Evolutionary conservation across 2,329 filamentous ascomycete genomes (phyloP), one percentile per base, ranked within the genome.

Genomic region (Coniochaeta prunicola): DNA sequence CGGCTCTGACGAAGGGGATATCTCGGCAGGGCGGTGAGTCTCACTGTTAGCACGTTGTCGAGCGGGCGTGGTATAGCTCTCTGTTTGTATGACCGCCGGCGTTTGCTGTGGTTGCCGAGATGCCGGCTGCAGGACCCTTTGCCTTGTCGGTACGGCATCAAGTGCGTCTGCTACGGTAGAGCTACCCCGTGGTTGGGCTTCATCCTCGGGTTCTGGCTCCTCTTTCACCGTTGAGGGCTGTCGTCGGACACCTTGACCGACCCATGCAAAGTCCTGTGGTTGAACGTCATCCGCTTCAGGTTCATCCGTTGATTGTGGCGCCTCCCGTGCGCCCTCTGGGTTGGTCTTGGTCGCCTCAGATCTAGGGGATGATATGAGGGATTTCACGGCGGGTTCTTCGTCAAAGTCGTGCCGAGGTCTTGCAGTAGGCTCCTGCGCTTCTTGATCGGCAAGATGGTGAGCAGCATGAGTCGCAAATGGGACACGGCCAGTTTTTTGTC

Each of bases 221-320:
- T 85, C 80, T 15, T 70, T 70, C 1, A 80, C 76, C 13, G 76
- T 69, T 3, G 77, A 78, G 13, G 77, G 75, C 59, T 76, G 74
- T 62, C 77, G 75, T 31, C 64, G 63, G 10, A 67, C 53, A 2
- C 53, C 59, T 28, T 59, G 60, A 7, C 50, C 26, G 30, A 31
- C 45, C 57, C 59, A 59, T 21, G 57, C 17, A 19, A 58, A 30
- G 10, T 62, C 58, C 12, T 59, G 26, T 30, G 45, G 24, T 28
- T 26, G 24, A 30, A 5, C 26, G 24, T 21, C n/a, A 10, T 30
- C 45, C 17, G 13, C 17, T 21, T 26, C 30, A 33, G 3, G 30
- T 15, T 34, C 3, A n/a, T 15, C 24, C 7, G 53, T 55, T 19
- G 33, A 3, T 2, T 13, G 21, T 5, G 13, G 9, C 15, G 30